Evolutionary conservation across 805 yeast species (phyloP), one percentile per base, ranked within the genome.

Genomic region (Kodamaea kakaduensis): DNA sequence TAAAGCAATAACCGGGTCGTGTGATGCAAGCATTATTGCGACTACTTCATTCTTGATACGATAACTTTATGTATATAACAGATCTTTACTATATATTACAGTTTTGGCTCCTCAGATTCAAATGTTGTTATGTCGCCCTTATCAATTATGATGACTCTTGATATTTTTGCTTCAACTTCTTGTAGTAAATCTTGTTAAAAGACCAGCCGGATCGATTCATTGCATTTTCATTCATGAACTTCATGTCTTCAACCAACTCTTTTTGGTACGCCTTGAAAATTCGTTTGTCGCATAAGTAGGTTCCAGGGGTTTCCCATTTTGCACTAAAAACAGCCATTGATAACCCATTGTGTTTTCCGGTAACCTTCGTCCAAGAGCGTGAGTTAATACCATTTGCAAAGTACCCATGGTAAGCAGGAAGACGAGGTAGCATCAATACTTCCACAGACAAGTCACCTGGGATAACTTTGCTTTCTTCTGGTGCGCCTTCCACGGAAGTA

Each of bases 361-460:
- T 28, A 10, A 37, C 51, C 17, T 47, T 51, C 1, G 55, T 52
- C 97, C 97, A 90, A 3, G 75, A 58, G 33, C 97, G 71, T 1
- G 95, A 77, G 49, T 78, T 76, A 41, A 89, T 61, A 5, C 84
- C 89, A 56, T 84, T 69, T 31, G 84, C 71, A 51, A 58, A 79
- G 23, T 72, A 64, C 1, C 96, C 94, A 13, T 60, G 56, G 51
- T 93, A 90, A 22, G 50, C 41, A n/a, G 65, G 63, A 31, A 93
- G 62, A 2, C 75, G 61, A 1, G 97, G 97, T 32, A 93, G 63
- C 18, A 90, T 54, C 20, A 77, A 50, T 10, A 83, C 32, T 3
- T 80, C 73, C 4, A 77, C 84, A 2, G 78, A 56, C 25, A 81
- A 56, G 47, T 81, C 86, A 6, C 71, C 70, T 9, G 13, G 17